These are phyloP conservation scores for Cryptosporidium ubiquitum DNA, from an alignment of 169 alveolate genomes.

Conservation along the genomic window DNA sequence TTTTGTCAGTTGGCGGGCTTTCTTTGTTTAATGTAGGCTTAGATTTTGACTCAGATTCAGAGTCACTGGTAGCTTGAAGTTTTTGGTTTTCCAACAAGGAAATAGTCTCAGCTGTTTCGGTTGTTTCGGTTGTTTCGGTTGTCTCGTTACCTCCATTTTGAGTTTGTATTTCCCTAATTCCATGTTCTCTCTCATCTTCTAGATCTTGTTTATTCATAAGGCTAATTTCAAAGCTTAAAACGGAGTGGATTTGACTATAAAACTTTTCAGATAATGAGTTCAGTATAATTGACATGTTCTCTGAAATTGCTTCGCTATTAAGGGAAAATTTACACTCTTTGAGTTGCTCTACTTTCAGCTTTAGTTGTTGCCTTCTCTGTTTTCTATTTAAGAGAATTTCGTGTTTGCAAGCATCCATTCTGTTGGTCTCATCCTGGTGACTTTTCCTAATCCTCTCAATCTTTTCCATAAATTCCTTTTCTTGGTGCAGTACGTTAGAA, in stretches of 20 bases:
- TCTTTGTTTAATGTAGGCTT: neutral
- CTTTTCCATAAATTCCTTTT: slow-evolving; percentile 47
- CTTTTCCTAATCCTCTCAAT: slow-evolving; percentile 47
- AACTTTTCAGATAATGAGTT: slow-evolving; percentile 1
- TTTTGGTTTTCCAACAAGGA: neutral
- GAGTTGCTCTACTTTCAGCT: slow-evolving; percentile 1
- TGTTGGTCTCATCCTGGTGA: neutral
- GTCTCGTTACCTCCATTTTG: neutral
- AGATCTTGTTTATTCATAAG: neutral
- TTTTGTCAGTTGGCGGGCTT: neutral
- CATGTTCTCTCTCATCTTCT: slow-evolving; percentile 15
- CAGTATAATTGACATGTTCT: neutral
- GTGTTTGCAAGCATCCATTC: slow-evolving; percentile 10
- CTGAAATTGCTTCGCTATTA: neutral
- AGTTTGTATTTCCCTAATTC: neutral
- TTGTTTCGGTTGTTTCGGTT: too few species aligned
- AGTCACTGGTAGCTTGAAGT: neutral
- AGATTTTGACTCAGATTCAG: neutral
- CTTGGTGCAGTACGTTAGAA: slow-evolving; percentile 23
- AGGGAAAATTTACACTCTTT: slow-evolving; percentile 29
- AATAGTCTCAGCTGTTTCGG: neutral
- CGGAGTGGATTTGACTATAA: slow-evolving; percentile 25
- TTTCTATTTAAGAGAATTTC: slow-evolving; percentile 25
- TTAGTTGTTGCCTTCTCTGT: slow-evolving; percentile 5
- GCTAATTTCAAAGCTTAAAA: slow-evolving; percentile 21